Conservation (phyloP, 179 eudicot genomes). For the Silene vulgaris region DNA sequence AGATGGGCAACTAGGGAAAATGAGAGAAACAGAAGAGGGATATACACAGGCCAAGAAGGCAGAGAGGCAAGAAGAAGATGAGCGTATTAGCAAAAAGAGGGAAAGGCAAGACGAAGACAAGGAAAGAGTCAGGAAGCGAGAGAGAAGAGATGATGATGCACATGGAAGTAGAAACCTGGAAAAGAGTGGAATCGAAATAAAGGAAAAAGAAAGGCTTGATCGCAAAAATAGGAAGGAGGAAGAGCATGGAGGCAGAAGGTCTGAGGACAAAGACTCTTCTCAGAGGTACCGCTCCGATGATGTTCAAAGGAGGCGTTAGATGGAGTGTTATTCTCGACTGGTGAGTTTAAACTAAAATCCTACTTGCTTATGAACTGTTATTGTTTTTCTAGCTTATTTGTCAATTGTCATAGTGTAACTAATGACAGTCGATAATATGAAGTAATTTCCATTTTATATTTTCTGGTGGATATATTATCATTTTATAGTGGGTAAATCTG, state of each 20-base stretch:
- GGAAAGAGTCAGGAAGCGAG: slow-evolving; percentile 30
- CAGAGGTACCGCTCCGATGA: slow-evolving; percentile 49
- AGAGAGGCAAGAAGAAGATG: slow-evolving; percentile 31
- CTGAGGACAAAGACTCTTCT: slow-evolving; percentile 46
- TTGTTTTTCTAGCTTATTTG: not conserved
- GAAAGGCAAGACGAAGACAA: slow-evolving; percentile 23
- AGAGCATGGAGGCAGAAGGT: slow-evolving; percentile 31
- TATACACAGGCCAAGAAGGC: slow-evolving; percentile 22
- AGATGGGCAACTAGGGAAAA: slow-evolving; percentile 19
- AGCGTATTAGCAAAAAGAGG: slow-evolving; percentile 19
- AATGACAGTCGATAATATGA: not conserved
- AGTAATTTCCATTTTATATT: not conserved
- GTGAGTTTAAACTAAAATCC: not conserved
- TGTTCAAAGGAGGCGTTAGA: slow-evolving; percentile 33
- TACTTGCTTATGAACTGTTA: not conserved
- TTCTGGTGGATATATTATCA: not conserved
- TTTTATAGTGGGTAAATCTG: not conserved
- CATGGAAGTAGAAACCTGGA: slow-evolving; percentile 24
- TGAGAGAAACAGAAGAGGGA: slow-evolving; percentile 22
- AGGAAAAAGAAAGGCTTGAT: slow-evolving; percentile 24
- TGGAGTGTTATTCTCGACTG: not conserved
- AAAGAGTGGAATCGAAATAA: slow-evolving; percentile 27
- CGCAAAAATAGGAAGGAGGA: slow-evolving; percentile 22
- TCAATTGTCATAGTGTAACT: too few relatives aligned
- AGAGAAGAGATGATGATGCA: slow-evolving; percentile 29